Percentiles rank a stretch among this genome's conserved stretches.
Conservation (phyloP, 1,284 basidiomycete genomes). For the Cutaneotrichosporon sp. region DNA sequence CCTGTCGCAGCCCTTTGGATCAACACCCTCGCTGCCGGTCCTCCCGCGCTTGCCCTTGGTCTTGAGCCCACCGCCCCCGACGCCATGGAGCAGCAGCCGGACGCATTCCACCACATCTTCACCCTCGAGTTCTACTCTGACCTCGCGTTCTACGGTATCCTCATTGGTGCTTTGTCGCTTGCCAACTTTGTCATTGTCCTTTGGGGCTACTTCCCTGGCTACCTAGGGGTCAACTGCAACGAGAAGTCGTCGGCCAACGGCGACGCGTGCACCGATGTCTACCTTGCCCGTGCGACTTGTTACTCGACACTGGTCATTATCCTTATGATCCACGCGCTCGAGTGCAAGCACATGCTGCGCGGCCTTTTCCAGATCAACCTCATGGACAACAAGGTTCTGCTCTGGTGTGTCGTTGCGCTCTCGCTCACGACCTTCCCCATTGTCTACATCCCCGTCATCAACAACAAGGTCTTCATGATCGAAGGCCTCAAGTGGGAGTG, state of each 20-base stretch:
- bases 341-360: constrained; percentile 52
- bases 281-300: constrained; percentile 60
- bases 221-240: constrained; percentile 60
- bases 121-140: constrained; percentile 60
- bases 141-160: constrained; percentile 63
- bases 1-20: constrained; percentile 67
- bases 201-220: constrained; percentile 56
- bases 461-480: constrained; percentile 50
- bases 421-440: constrained; percentile 48
- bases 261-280: constrained; percentile 49
- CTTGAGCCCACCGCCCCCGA: constrained; percentile 61
- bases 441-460: constrained; percentile 53
- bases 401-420: constrained; percentile 55
- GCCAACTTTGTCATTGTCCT: constrained; percentile 60
- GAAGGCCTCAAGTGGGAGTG: constrained; percentile 50
- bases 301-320: constrained; percentile 61
- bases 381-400: constrained; percentile 59
- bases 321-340: constrained; percentile 52
- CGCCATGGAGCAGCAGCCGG: constrained; percentile 62
- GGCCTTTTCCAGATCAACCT: constrained; percentile 58
- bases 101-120: constrained; percentile 59
- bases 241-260: constrained; percentile 34
- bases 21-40: constrained; percentile 57
- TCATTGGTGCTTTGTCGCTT: constrained; percentile 62
- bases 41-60: constrained; percentile 63